A percentile compares a stretch with the other conserved stretches of the same genome.
Conservation (phyloP, 148 eudicot genomes). For the Agrostemma githago region DNA sequence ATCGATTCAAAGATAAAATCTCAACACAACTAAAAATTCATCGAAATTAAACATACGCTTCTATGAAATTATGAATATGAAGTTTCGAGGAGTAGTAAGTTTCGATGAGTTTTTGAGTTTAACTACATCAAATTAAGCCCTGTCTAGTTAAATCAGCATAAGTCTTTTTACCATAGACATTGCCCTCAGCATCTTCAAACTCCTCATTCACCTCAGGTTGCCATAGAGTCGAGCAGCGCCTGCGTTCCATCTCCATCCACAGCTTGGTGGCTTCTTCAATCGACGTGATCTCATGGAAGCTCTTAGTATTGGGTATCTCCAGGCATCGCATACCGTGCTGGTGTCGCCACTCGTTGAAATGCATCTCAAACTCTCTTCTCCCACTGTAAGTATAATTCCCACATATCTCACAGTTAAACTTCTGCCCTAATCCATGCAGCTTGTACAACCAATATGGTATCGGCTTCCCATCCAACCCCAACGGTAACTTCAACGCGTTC, state of each 20-base stretch:
- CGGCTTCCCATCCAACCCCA: conserved; percentile 9
- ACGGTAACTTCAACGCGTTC: conserved; percentile 4
- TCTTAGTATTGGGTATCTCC: conserved; percentile 10
- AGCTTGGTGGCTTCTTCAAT: conserved; percentile 8
- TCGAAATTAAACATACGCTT: not conserved
- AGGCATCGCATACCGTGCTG: conserved; percentile 17
- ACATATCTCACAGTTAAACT: conserved; percentile 18
- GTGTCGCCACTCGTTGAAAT: conserved; percentile 16
- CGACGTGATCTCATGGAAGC: conserved; percentile 14
- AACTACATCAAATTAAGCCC: not conserved
- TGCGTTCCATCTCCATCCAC: conserved; percentile 9
- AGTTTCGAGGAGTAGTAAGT: not conserved
- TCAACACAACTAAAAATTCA: not conserved
- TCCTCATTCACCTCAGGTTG: conserved; percentile 5
- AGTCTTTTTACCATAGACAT: conserved; percentile 10
- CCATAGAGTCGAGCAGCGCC: not conserved
- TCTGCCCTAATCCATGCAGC: conserved; percentile 11
- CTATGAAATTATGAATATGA: no score
- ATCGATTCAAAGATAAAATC: no score
- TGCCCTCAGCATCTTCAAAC: conserved; percentile 16
- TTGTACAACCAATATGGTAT: conserved; percentile 17
- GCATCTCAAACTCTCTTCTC: conserved; percentile 10
- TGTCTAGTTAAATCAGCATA: conserved; percentile 2
- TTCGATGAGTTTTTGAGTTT: not conserved
- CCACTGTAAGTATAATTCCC: conserved; percentile 5